Percentiles rank a stretch among this genome's conserved stretches.
Conservation (phyloP, 208 protist species). For the Wallacemonas sp. region DNA sequence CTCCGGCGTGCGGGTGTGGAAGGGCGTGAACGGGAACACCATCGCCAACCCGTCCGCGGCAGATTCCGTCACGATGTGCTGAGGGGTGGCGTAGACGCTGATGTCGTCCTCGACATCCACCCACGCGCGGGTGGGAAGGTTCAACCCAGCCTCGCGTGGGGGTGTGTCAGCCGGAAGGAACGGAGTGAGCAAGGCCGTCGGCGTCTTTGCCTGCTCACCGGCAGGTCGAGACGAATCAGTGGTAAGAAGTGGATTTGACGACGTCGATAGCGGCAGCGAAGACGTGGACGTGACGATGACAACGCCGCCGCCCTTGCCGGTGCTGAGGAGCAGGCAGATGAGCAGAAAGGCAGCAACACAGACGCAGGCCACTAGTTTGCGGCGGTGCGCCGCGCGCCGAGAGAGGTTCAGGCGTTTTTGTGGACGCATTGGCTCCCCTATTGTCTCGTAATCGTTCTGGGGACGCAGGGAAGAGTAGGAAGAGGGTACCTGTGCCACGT, state of each 20-base stretch:
- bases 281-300: too few species aligned
- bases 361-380: not conserved
- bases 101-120: not conserved
- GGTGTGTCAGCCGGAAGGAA: too few species aligned
- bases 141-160: not conserved
- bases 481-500: not conserved
- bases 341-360: not conserved
- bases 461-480: not conserved
- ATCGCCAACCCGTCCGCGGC: not conserved
- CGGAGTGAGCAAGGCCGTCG: too few species aligned
- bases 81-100: not conserved
- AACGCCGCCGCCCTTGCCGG: not conserved
- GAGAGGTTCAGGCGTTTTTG: not conserved
- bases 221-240: too few species aligned
- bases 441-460: too few species aligned
- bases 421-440: not conserved
- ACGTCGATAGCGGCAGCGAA: too few species aligned
- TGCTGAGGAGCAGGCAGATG: not conserved
- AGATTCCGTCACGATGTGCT: not conserved
- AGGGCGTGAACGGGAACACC: slow-evolving; percentile 1
- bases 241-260: too few species aligned
- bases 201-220: too few species aligned
- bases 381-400: not conserved
- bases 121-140: not conserved
- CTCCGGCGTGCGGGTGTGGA: not conserved